Base-by-base conservation (phyloP, 371 early-diverging fungal genomes). In the Batrachochytrium dendrobatidis region DNA sequence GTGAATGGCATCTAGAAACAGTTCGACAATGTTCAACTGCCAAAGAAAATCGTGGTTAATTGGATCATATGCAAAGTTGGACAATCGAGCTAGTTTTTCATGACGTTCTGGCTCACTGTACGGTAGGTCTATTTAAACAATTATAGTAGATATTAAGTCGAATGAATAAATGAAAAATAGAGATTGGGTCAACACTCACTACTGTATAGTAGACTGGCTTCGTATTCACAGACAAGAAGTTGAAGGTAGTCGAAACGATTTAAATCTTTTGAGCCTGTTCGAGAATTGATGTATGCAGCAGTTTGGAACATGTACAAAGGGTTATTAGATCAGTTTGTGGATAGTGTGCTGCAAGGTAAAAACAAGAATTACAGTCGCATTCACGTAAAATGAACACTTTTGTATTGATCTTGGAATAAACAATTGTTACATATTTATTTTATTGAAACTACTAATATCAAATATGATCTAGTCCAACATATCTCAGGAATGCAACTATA, bases 31-130 rank as follows among this genome's bases (percentile, higher is more conserved):
- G 25, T 78, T 63, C 2, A 76, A 51, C 45, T 80, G 59, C 71
- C 72, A 75, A 6, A 83, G 62, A 34, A 61, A 75, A 3, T 66
- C 56, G 34, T 79, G 77, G 56, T 83, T 83, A 28, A 75, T 72
- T 0, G 84, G 79, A 68, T 83, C 81, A 48, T 83, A 82, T 4
- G 84, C 79, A 62, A 83, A 83, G 62, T 83, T 83, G 34, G 76
- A 80, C 15, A 83, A 66, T 60, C 80, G 73, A 0, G 83, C 82
- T 12, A 83, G 49, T 18, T 29, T 22, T 29, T 48, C 49, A 29
- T 18, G 24, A 12, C 25, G 25, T 29, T 48, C 49, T 22, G 12
- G 8, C 12, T 7, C 7, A 15, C 39, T n/a, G 15, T 12, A 12
- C 39, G 39, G 57, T 46, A 6, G 24, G 3, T 29, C 6, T 22